These are phyloP conservation scores for Emmonsiellopsis sp. DNA, from an alignment of 2,329 filamentous ascomycete species.

Conservation along the genomic window DNA sequence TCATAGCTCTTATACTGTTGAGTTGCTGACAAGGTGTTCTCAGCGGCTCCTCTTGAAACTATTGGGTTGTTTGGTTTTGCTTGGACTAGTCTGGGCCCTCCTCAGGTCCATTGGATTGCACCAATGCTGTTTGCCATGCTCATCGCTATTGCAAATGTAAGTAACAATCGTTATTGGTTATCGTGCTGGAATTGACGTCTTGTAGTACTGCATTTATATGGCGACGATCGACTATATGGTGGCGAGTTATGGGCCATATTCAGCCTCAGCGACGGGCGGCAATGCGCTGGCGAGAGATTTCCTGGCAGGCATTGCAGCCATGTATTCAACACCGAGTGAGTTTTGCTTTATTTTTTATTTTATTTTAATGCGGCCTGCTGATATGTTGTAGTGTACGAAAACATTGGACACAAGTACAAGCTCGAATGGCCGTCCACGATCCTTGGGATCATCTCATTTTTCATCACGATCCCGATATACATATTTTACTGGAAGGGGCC, in stretches of 20 bases:
- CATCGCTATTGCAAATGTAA: constrained; percentile 54
- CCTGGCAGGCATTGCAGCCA: constrained; percentile 51
- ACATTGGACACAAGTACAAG: constrained; percentile 44
- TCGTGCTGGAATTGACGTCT: background rate
- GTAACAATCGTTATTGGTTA: constrained; percentile 4
- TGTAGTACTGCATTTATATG: constrained; percentile 46
- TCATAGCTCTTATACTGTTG: background rate
- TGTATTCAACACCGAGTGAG: constrained; percentile 47
- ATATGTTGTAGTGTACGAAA: constrained; percentile 27
- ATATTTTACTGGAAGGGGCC: constrained; percentile 58
- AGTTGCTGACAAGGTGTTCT: constrained; percentile 1
- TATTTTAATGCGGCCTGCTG: background rate
- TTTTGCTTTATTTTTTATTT: constrained; percentile 5
- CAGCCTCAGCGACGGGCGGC: constrained; percentile 56
- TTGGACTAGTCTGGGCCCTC: constrained; percentile 49
- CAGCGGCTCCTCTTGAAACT: constrained; percentile 47
- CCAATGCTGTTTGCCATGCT: constrained; percentile 51
- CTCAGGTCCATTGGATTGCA: constrained; percentile 49
- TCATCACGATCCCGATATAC: constrained; percentile 56
- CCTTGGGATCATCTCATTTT: constrained; percentile 50
- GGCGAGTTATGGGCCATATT: constrained; percentile 54
- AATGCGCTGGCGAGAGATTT: constrained; percentile 58
- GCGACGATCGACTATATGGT: constrained; percentile 61
- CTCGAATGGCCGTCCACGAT: constrained; percentile 53
- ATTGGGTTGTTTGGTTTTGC: constrained; percentile 55